Evolutionary conservation across 2,329 filamentous ascomycete species (phyloP), one percentile per base, ranked within the genome.

Genomic region (Penicillium sp.): DNA sequence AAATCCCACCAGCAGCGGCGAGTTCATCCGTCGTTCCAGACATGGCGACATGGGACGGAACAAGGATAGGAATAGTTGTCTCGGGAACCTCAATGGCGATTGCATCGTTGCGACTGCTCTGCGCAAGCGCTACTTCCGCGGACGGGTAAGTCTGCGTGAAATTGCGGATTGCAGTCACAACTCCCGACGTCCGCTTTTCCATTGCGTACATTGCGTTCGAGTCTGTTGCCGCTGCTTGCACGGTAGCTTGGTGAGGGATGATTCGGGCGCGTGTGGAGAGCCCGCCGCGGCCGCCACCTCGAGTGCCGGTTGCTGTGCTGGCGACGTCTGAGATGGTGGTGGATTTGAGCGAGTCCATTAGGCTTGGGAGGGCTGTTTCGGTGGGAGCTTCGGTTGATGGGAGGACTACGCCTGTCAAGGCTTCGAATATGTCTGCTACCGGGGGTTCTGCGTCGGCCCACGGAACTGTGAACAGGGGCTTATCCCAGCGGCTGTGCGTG

Each of bases 401-500:
- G 38, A 75, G 65, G 5, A 70, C 61, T 29, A 75, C 65, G 43
- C 76, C 77, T 19, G 78, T 79, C 11, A 80, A 66, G 2, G 84
- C 82, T 40, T 83, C 81, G 83, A 84, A 88, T 63, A 88, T 87
- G 41, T 82, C 79, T 43, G 82, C 79, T 58, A 78, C 78, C 11
- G 84, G 84, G 7, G 84, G 83, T 16, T 77, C 75, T 7, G 77
- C 67, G 66, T 87, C 85, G 55, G 80, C 77, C 64, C 79, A 81
- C 6, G 83, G 80, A 1, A 87, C 80, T 10, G 83, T 85, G 75
- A 87, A 88, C 21, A 87, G 79, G 0, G 85, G 85, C 47, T 84
- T 84, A 69, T 88, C 85, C 85, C 85, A 88, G 50, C 85, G 79
- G 47, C 78, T 84, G 78, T 86, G 84, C 38, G 82, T 84, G 66